Percentiles rank a stretch among this genome's conserved stretches.
These are phyloP conservation scores for Parastagonospora avenae DNA, from an alignment of 2,329 filamentous ascomycete genomes.

Conservation along the genomic window DNA sequence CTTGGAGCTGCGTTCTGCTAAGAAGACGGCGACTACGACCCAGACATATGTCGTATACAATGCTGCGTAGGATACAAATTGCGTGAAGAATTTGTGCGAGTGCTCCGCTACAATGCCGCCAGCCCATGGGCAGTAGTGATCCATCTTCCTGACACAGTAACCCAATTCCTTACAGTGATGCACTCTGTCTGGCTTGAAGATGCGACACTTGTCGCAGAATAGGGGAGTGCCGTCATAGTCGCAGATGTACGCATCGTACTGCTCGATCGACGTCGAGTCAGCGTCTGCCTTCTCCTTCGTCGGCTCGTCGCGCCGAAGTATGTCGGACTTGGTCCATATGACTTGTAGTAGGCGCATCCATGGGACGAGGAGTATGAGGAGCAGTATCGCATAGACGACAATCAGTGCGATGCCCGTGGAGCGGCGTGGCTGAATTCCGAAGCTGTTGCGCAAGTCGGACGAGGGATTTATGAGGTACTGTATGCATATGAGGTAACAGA, in stretches of 20 bases:
- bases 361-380: slow-evolving; percentile 67
- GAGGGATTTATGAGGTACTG: slow-evolving; percentile 69
- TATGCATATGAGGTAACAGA: slow-evolving; percentile 66
- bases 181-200: slow-evolving; percentile 85
- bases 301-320: slow-evolving; percentile 65
- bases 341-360: slow-evolving; percentile 75
- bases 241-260: slow-evolving; percentile 82
- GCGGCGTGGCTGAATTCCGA: slow-evolving; percentile 47
- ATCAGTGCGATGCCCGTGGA: slow-evolving; percentile 72
- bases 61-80: slow-evolving; percentile 77
- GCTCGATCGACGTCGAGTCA: slow-evolving; percentile 65
- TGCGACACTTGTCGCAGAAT: slow-evolving; percentile 83
- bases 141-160: slow-evolving; percentile 86
- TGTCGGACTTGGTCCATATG: slow-evolving; percentile 73
- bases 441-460: slow-evolving; percentile 19
- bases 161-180: slow-evolving; percentile 85
- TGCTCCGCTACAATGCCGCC: slow-evolving; percentile 89
- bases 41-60: slow-evolving; percentile 70
- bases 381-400: slow-evolving; percentile 72
- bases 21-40: slow-evolving; percentile 66
- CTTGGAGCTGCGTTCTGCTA: slow-evolving; percentile 60
- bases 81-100: slow-evolving; percentile 88
- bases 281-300: slow-evolving; percentile 35
- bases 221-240: slow-evolving; percentile 78
- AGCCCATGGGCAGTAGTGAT: slow-evolving; percentile 96